Percentiles rank a stretch among this genome's conserved stretches.
Conservation (phyloP, 164 flowering plant species). For the Magnolia officinalis region DNA sequence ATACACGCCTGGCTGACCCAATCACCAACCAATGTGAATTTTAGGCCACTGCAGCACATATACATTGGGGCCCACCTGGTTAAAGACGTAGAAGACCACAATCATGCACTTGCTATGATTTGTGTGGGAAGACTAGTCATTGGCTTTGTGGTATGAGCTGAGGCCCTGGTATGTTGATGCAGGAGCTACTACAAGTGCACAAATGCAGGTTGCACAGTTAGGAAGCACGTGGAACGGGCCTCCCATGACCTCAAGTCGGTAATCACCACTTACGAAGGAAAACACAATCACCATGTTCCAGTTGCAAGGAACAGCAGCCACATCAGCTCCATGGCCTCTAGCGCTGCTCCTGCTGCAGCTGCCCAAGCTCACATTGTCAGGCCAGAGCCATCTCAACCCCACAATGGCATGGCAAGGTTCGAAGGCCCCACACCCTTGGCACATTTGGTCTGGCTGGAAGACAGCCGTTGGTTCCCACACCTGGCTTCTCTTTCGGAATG, state of each 20-base stretch:
- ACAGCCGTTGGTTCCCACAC: constrained; percentile 43
- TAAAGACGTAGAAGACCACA: no score
- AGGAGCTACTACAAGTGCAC: constrained; percentile 99
- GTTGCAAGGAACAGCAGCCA: constrained; percentile 86
- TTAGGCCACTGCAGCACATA: no score
- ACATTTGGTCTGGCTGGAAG: constrained; percentile 42
- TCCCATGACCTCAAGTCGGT: constrained; percentile 89
- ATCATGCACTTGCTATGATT: no score
- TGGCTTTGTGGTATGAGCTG: no score
- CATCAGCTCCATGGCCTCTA: constrained; percentile 37
- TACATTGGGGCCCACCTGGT: no score
- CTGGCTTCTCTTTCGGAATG: constrained; percentile 56
- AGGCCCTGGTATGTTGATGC: constrained; percentile 14
- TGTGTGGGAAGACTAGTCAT: no score
- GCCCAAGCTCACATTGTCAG: constrained; percentile 28
- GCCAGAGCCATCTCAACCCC: constrained; percentile 56
- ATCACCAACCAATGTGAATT: no score
- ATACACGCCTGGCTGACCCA: no score
- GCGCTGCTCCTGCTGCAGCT: constrained; percentile 26
- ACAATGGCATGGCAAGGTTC: constrained; percentile 38
- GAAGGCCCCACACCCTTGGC: constrained; percentile 41
- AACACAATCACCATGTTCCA: constrained; percentile 93
- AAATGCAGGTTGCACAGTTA: constrained; percentile 71
- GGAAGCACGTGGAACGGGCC: constrained; percentile 92
- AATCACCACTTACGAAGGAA: constrained; percentile 90